Evolutionary conservation across 2,329 filamentous ascomycete species (phyloP), one percentile per base, ranked within the genome.

Genomic region (Dothistroma pini): DNA sequence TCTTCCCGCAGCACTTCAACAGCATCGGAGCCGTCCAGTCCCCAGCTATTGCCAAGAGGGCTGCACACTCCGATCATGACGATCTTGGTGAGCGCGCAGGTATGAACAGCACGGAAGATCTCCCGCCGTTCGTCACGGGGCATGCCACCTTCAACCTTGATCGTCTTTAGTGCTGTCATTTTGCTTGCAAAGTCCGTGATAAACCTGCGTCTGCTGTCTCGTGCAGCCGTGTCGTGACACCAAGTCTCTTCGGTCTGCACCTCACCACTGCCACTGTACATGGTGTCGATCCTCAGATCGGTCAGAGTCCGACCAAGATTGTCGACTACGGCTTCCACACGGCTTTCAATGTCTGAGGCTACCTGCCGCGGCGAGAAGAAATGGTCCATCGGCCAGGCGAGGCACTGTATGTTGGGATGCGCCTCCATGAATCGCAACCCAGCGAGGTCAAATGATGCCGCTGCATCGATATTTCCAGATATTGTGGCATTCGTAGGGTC

Each of bases 111-210:
- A 8, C 78, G 74, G 3, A 80, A 57, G 12, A 75, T 72, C 59
- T 81, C 79, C 29, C 79, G 74, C 57, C 78, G 77, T 63, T 81
- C 79, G 62, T 80, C 78, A 10, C 77, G 72, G 0, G 79, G 77
- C 48, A 80, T 74, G 12, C 77, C 77, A 19, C 79, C 79, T 69
- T 81, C 79, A 21, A 81, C 69, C 60, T 81, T 81, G 67, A 81
- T 71, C 47, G 70, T 72, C 58, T 77, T 68, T 4, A 81, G 55
- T n/a, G 69, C 76, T 1, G 65, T 73, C 77, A 80, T 76, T 34
- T 72, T 69, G 1, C 75, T 67, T 1, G 75, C 77, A 55, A 81
- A 80, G 6, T 77, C 72, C 29, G 70, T 69, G 44, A 81, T 78
- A 70, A 81, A 75, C 1, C 63, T 63, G 21, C 70, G 65, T n/a